Evolutionary conservation across 306 rosid species (phyloP).

Genomic region (Cucurbita maxima): DNA sequence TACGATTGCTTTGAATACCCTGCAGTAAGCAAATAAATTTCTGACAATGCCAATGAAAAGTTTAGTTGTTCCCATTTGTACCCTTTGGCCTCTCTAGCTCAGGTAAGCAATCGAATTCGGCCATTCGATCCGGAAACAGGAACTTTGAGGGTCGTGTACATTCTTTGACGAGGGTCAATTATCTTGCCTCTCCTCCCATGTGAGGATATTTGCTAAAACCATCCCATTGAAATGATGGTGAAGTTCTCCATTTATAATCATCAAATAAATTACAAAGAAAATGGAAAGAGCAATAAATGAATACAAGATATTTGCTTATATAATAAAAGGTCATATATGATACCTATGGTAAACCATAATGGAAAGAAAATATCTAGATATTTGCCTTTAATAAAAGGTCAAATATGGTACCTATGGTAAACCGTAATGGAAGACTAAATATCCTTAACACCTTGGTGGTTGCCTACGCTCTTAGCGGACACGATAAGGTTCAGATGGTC

Average conservation of each 20-base stretch:
- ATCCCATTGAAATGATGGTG: too few relatives aligned
- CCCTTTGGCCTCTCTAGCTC: neutral
- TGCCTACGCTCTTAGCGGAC: neutral
- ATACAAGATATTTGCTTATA: too few relatives aligned
- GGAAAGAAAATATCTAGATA: too few relatives aligned
- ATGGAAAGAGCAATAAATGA: too few relatives aligned
- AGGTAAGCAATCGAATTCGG: neutral
- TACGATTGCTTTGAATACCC: conserved; percentile 18
- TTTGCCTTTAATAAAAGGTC: too few relatives aligned
- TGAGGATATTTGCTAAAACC: too few relatives aligned
- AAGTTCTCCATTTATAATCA: too few relatives aligned
- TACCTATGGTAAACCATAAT: too few relatives aligned
- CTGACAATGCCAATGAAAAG: conserved; percentile 44
- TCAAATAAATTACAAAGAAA: too few relatives aligned
- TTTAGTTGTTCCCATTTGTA: neutral
- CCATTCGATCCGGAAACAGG: neutral
- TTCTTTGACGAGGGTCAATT: neutral
- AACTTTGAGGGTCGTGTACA: neutral
- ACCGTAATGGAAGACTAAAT: too few relatives aligned
- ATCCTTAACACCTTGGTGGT: neutral
- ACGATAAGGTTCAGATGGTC: neutral
- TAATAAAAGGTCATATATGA: too few relatives aligned
- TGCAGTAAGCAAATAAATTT: neutral
- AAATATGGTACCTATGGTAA: too few relatives aligned
- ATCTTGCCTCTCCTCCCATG: neutral